These are phyloP conservation scores for Neurospora sp. DNA, from an alignment of 495 filamentous ascomycete species.

Conservation along the genomic window DNA sequence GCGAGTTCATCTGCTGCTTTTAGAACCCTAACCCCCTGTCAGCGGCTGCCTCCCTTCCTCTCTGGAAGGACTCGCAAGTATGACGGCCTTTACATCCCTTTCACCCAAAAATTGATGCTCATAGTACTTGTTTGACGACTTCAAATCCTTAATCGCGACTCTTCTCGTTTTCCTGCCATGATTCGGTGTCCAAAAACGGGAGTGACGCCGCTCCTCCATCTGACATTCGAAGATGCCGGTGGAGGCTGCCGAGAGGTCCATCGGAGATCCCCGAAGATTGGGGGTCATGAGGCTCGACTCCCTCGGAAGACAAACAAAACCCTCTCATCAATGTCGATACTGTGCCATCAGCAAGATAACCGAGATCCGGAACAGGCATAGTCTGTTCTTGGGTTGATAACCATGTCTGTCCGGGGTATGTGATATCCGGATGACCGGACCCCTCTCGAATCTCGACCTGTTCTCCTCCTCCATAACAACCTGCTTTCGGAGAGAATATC, in stretches of 20 bases:
- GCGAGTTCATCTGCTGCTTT: neutral
- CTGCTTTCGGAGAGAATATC: neutral
- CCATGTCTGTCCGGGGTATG: neutral
- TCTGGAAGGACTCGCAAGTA: neutral
- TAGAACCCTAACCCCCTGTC: neutral
- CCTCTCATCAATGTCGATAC: neutral
- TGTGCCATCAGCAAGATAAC: neutral
- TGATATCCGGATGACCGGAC: neutral
- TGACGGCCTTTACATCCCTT: neutral
- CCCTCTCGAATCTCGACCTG: neutral
- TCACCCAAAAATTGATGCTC: neutral
- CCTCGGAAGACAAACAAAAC: neutral
- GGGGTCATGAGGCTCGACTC: neutral
- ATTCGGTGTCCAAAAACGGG: neutral
- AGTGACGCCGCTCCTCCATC: neutral
- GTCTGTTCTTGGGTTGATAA: neutral
- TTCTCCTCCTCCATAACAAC: neutral
- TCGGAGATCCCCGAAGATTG: neutral
- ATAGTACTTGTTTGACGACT: neutral
- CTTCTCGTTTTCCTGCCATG: accelerated
- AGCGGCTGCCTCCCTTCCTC: neutral
- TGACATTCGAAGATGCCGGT: neutral
- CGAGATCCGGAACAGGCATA: neutral
- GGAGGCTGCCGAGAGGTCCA: neutral
- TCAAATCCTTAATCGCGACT: neutral